Evolutionary conservation across 257 asterid species (phyloP), one percentile per base, ranked within the genome.

Genomic region (Pogostemon cablin): DNA sequence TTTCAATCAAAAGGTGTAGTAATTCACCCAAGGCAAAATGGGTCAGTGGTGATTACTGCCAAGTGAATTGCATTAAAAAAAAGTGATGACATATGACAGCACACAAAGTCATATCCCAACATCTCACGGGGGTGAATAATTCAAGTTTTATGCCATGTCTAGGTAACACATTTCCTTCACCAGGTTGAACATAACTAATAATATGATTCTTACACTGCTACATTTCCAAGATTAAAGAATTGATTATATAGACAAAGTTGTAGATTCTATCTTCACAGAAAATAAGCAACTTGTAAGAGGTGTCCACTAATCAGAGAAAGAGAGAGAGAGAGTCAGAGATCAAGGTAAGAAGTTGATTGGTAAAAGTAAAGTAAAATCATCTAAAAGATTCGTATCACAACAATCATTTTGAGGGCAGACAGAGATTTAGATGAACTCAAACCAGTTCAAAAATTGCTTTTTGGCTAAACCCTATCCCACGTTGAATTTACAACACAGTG

Each of bases 241-340:
- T 15, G 15, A 15, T 62, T n/a, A 17, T 42, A 3, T 4, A 15
- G 38, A 41, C 38, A 38, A 41, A 60, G 17, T 15, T 62, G 20
- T 4, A 61, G 50, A 41, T 63, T 63, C 55, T 8, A 25, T 9
- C 50, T 43, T 43, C 55, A 41, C 34, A 4, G 67, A 41, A 61
- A 8, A 17, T 42, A 42, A 12, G 25, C 40, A 41, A 17, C 54
- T 35, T 20, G 54, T 48, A 17, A 44, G 54, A 12, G 42, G 55
- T 25, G 40, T 20, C 4, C 9, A 41, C 3, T 8, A 42, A 41
- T 17, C 38, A 32, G 17, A 47, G 70, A 65, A 12, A 47, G 35
- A 35, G 35, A 65, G 46, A 65, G 46, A 32, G 17, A 47, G 71
- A 65, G 15, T 65, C 47, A n/a, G 35, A 65, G 46, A 66, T 49